These are phyloP conservation scores for Isochrysis galbana DNA, from an alignment of 78 protist species.

Conservation along the genomic window DNA sequence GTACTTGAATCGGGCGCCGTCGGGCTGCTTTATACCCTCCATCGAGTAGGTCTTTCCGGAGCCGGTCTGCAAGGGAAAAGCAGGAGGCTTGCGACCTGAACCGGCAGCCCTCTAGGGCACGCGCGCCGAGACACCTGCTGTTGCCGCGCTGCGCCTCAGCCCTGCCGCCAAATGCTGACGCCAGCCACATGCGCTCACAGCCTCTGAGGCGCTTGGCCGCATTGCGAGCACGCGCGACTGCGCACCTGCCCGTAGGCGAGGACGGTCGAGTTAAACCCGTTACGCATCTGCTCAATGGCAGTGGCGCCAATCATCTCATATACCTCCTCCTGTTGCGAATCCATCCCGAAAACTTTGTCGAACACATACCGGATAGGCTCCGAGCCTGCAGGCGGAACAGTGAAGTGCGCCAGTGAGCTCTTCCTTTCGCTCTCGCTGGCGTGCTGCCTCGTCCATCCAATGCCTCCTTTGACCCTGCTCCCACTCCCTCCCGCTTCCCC, in stretches of 20 bases:
- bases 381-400: background rate
- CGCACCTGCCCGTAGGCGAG: constrained; percentile 5
- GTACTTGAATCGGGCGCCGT: background rate
- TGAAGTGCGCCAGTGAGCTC: background rate
- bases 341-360: background rate
- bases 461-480: too few relatives aligned
- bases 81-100: too few relatives aligned
- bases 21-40: background rate
- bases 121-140: too few relatives aligned
- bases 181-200: too few relatives aligned
- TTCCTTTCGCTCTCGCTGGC: background rate
- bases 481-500: too few relatives aligned
- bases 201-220: too few relatives aligned
- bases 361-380: background rate
- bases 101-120: too few relatives aligned
- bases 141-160: too few relatives aligned
- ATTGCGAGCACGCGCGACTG: too few relatives aligned
- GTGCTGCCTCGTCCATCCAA: too few relatives aligned
- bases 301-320: background rate
- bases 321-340: background rate
- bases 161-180: too few relatives aligned
- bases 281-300: background rate
- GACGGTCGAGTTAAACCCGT: constrained; percentile 19
- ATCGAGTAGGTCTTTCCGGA: background rate
- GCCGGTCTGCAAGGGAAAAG: background rate